phyloP scores from a whole-genome alignment of 495 filamentous ascomycete species.

The Talaromyces trachyspermus region DNA sequence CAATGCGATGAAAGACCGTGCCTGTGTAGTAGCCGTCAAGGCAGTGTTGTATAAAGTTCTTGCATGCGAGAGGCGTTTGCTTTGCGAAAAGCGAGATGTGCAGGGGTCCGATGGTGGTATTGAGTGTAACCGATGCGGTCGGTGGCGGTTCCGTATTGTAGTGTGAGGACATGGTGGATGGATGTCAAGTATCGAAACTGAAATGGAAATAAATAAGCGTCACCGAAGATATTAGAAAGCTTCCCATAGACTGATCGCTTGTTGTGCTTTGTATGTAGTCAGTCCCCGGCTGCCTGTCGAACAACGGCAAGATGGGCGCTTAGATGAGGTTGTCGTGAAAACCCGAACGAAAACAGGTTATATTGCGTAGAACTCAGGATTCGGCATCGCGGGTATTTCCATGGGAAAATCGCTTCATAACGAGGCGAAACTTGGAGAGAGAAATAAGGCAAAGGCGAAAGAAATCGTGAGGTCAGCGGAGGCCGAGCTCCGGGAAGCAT shows the following conservation, averaged over 20 bases:
- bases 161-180: conserved; percentile 62
- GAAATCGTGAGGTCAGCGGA: conserved; percentile 1
- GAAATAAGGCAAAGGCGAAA: no score
- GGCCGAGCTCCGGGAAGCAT: background rate
- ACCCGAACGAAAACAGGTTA: no score
- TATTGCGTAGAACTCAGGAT: no score
- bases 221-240: no score
- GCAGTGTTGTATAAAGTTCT: conserved; percentile 93
- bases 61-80: conserved; percentile 81
- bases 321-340: no score
- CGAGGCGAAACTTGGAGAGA: no score
- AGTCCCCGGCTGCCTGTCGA: no score
- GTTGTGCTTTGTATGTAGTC: no score
- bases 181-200: background rate
- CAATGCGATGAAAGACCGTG: conserved; percentile 88
- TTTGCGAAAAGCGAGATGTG: conserved; percentile 88
- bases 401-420: background rate
- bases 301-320: no score
- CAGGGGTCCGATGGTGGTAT: conserved; percentile 84
- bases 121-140: conserved; percentile 81
- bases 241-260: background rate
- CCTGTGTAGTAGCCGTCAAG: conserved; percentile 89
- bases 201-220: no score
- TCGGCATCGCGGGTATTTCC: no score
- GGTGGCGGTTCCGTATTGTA: conserved; percentile 93